Evolutionary conservation across 2,329 filamentous ascomycete genomes (phyloP).

Genomic region (Pseudohalonectria lignicola): DNA sequence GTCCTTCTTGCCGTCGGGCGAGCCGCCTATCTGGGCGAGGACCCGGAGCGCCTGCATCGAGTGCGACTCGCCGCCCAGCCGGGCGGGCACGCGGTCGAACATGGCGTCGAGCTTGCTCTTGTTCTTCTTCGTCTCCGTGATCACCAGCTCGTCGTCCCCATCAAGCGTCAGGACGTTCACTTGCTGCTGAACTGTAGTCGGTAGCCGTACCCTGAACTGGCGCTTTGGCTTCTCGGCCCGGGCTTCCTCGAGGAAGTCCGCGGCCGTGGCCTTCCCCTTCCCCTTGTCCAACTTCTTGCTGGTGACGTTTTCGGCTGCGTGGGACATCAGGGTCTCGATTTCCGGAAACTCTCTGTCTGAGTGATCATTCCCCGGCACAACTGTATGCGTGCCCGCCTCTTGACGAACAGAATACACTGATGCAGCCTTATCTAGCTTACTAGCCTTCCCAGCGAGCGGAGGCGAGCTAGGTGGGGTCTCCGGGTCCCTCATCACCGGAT

Average conservation of each 20-base stretch:
- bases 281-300: conserved; percentile 37
- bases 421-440: conserved; percentile 1
- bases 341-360: conserved; percentile 24
- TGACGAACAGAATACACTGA: background rate
- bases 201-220: conserved; percentile 39
- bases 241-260: conserved; percentile 9
- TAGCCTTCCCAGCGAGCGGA: conserved; percentile 24
- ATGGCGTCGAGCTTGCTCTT: conserved; percentile 47
- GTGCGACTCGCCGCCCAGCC: conserved; percentile 49
- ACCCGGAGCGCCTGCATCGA: conserved; percentile 60
- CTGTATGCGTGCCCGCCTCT: background rate
- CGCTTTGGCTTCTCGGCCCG: conserved; percentile 24
- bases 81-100: conserved; percentile 58
- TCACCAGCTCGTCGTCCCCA: conserved; percentile 46
- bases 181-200: conserved; percentile 20
- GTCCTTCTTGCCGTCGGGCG: conserved; percentile 43
- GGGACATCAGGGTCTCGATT: conserved; percentile 22
- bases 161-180: conserved; percentile 27
- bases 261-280: conserved; percentile 43
- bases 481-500: conserved; percentile 31
- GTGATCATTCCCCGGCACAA: conserved; percentile 5
- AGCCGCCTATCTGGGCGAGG: conserved; percentile 55
- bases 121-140: conserved; percentile 37
- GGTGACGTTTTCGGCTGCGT: conserved; percentile 16
- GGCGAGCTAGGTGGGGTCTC: conserved; percentile 67